A percentile compares a stretch with the other conserved stretches of the same genome.
These are phyloP conservation scores for Gossypium bickii DNA, from an alignment of 345 rosid genomes.

Conservation along the genomic window DNA sequence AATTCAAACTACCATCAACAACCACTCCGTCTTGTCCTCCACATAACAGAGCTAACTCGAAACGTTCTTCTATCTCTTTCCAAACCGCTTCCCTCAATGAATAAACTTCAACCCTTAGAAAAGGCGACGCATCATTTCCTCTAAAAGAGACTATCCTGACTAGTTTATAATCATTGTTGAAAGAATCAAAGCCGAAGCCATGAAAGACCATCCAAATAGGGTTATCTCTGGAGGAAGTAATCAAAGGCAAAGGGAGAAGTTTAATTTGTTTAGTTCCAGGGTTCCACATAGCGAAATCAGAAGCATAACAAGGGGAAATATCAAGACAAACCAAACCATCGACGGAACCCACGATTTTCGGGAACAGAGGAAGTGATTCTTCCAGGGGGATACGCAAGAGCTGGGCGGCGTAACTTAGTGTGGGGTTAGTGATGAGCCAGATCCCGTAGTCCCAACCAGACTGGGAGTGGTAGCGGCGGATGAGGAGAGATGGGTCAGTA, in stretches of 20 bases:
- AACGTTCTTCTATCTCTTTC: constrained; percentile 19
- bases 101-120: constrained; percentile 25
- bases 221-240: not conserved
- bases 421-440: not conserved
- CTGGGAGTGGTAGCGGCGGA: constrained; percentile 25
- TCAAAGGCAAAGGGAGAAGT: constrained; percentile 22
- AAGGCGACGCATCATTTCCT: not conserved
- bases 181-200: constrained; percentile 30
- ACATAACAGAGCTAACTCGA: constrained; percentile 7
- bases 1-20: constrained; percentile 9
- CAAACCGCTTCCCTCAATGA: constrained; percentile 24
- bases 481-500: constrained; percentile 16
- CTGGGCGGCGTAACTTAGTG: not conserved
- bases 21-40: constrained; percentile 1
- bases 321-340: constrained; percentile 40
- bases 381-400: not conserved
- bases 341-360: constrained; percentile 34
- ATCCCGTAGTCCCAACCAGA: constrained; percentile 7
- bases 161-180: constrained; percentile 19
- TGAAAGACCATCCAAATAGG: constrained; percentile 26
- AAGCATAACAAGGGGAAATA: constrained; percentile 21
- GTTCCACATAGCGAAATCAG: constrained; percentile 34
- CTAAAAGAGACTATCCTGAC: constrained; percentile 26
- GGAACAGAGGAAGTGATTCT: constrained; percentile 1
- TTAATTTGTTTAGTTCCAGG: constrained; percentile 6